phyloP scores from a whole-genome alignment of 148 eudicot species.

The Rhododendron henanense region DNA sequence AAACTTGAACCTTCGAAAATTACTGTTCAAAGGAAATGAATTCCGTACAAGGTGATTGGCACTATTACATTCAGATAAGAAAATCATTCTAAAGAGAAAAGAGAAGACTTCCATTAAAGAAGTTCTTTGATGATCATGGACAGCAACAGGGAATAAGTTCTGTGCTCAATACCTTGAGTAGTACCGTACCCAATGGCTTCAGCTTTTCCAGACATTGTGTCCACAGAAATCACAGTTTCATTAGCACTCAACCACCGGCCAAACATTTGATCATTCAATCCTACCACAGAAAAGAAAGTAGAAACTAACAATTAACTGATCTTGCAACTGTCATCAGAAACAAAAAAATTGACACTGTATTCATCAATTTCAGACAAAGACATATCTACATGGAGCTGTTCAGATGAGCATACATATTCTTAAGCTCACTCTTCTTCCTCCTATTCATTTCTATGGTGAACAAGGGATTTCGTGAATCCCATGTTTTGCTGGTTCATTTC shows the following conservation, averaged over 20 bases:
- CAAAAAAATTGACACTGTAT: not conserved
- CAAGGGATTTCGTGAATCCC: not conserved
- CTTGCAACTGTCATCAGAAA: not conserved
- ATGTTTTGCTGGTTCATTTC: not conserved
- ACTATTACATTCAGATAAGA: not conserved
- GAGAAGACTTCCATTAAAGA: slow-evolving; percentile 1
- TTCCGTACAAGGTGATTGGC: not conserved
- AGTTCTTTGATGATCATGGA: not conserved
- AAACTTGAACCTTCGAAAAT: slow-evolving; percentile 44
- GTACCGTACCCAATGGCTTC: slow-evolving; percentile 68
- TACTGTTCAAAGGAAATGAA: slow-evolving; percentile 34
- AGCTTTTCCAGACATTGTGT: slow-evolving; percentile 63
- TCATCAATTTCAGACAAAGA: not conserved
- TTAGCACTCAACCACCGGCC: slow-evolving; percentile 72
- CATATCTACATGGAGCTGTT: not conserved
- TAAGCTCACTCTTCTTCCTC: not conserved
- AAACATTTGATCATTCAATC: slow-evolving; percentile 34
- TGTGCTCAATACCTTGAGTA: slow-evolving; percentile 35
- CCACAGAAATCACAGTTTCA: slow-evolving; percentile 53
- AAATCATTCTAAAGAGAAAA: not conserved
- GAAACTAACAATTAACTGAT: not conserved
- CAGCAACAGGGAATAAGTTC: not conserved
- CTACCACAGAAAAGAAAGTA: slow-evolving; percentile 21
- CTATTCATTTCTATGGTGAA: not conserved
- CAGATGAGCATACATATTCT: not conserved